Base-by-base conservation (phyloP, 192 early-diverging fungal genomes). In the Coemansia guatemalensis region DNA sequence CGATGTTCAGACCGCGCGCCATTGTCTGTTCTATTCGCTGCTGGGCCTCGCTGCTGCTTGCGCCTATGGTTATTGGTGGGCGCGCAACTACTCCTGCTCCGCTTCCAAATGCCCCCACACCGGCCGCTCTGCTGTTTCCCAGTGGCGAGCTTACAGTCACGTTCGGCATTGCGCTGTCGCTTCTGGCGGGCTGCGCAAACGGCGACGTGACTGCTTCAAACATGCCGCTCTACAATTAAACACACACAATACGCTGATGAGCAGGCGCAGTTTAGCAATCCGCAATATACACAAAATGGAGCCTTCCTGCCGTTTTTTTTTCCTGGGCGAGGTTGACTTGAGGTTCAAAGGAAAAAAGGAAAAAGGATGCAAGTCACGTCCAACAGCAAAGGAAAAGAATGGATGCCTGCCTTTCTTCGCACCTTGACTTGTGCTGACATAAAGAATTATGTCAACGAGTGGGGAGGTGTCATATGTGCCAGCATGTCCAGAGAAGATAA, bases 11-110 rank as follows among this genome's bases (percentile, higher is more conserved):
- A 20, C 78, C 78, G 9, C 56, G 47, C 47, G 73, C 73, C 67
- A 67, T 72, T 8, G 61, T 64, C 24, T 75, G 63, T 20, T 81
- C 73, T 20, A 75, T 69, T 1, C 58, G 73, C 69, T 64, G 62
- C 47, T 56, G 35, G 18, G 69, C 65, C 58, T 81, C 78, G 14
- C 57, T 32, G 56, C 66, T 67, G 26, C 32, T 69, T 1, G 33
- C 53, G 17, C 59, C 66, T 22, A 60, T 12, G 29, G 59, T 30
- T 4, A 59, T 57, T 48, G 64, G 62, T 56, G 64, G 69, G 3
- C 63, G 62, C 41, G 62, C 59, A 4, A 56, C 57, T 2, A 61
- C 54, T 9, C 44, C 39, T 49, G 51, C 59, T 18, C 54, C 5
- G 54, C 32, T 25, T 17, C 39, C 39, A 44, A 44, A 14, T 2